Percentiles rank a stretch among this genome's conserved stretches.
These are phyloP conservation scores for Penicillium daleae DNA, from an alignment of 495 filamentous ascomycete genomes.

Conservation along the genomic window DNA sequence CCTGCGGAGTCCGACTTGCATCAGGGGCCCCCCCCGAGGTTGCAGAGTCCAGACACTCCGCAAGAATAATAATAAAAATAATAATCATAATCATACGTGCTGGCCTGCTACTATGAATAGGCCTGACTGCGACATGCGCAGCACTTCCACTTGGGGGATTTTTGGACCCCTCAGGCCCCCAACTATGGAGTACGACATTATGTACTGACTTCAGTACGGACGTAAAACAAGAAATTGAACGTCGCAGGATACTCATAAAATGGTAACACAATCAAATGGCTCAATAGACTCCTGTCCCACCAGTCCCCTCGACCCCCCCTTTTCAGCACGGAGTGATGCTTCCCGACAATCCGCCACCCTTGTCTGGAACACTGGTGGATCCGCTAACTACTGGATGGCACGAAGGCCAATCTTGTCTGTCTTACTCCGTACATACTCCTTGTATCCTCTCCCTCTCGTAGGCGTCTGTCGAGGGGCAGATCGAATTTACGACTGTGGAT, in stretches of 20 bases:
- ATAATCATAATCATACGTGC: too few species aligned
- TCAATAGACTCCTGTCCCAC: background rate
- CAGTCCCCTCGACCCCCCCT: background rate
- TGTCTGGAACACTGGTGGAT: background rate
- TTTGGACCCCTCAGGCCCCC: slow-evolving; percentile 4
- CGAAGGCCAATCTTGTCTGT: background rate
- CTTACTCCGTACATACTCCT: too few species aligned
- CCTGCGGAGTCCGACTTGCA: background rate
- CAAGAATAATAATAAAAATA: too few species aligned
- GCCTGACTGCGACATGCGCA: background rate
- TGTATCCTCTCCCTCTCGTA: too few species aligned
- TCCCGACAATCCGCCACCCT: background rate
- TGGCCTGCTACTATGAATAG: slow-evolving; percentile 5
- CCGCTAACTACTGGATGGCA: background rate
- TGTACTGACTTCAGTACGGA: background rate
- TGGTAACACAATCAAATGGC: background rate
- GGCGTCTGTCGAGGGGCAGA: background rate
- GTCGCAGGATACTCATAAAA: background rate
- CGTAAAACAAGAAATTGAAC: too few species aligned
- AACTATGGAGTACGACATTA: background rate
- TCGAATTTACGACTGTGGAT: background rate
- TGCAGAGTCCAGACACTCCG: background rate
- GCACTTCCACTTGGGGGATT: too few species aligned
- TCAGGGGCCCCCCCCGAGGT: too few species aligned
- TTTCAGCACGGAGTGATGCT: background rate